These are phyloP conservation scores for Colletotrichum zoysiae DNA, from an alignment of 2,329 filamentous ascomycete genomes.

Conservation along the genomic window DNA sequence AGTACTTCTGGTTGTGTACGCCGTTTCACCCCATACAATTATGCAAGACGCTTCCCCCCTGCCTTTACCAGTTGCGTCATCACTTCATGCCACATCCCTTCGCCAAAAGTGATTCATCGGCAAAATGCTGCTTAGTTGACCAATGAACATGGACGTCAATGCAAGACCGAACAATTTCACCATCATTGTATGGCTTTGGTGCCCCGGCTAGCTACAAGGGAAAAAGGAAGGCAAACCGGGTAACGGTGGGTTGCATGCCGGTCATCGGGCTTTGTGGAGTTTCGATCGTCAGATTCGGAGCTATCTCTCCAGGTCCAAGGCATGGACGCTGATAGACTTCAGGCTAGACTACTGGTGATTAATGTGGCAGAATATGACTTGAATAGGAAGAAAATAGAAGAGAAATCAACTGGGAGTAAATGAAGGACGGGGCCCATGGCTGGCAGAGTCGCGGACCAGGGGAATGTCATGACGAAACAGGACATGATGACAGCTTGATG, in stretches of 20 bases:
- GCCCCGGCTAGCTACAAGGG: neutral
- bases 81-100: neutral
- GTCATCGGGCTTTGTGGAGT: neutral
- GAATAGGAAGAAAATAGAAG: neutral
- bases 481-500: neutral
- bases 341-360: neutral
- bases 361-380: no score
- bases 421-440: neutral
- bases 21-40: neutral
- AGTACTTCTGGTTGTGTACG: neutral
- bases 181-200: neutral
- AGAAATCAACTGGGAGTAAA: no score
- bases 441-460: no score
- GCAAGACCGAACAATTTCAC: neutral
- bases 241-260: constrained; percentile 1
- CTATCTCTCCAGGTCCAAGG: neutral
- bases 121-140: neutral
- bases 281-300: constrained; percentile 7
- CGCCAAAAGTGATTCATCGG: neutral
- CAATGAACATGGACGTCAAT: neutral
- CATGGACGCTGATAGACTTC: neutral
- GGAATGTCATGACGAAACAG: constrained; percentile 2
- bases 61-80: neutral
- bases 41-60: neutral
- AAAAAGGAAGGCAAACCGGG: neutral